Evolutionary conservation across 202 grass and related monocot genomes (phyloP).

Genomic region (Sporobolus alterniflorus): DNA sequence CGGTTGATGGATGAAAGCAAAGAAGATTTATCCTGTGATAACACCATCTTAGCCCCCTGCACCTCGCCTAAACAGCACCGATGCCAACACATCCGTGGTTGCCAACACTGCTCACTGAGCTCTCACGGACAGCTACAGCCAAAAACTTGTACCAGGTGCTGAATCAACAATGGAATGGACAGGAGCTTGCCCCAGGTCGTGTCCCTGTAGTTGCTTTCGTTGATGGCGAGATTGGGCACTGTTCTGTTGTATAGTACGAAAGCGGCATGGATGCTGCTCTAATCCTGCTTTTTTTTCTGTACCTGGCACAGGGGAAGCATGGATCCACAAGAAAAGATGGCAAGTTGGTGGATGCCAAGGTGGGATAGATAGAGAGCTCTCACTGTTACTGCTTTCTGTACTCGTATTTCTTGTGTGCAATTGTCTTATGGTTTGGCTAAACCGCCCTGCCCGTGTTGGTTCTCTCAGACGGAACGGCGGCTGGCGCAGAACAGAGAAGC

Average conservation of each 20-base stretch:
- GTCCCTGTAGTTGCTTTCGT: slow-evolving; percentile 19
- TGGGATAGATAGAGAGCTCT: slow-evolving; percentile 11
- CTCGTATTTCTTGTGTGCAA: slow-evolving; percentile 12
- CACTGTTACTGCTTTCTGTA: background rate
- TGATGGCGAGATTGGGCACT: slow-evolving; percentile 28
- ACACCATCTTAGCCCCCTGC: slow-evolving; percentile 17
- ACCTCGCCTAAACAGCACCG: slow-evolving; percentile 6
- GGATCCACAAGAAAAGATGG: slow-evolving; percentile 83
- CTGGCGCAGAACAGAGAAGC: slow-evolving; percentile 97
- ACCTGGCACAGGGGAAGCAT: slow-evolving; percentile 53
- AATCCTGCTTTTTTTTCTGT: slow-evolving; percentile 11
- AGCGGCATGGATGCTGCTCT: slow-evolving; percentile 10
- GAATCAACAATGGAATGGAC: slow-evolving; percentile 34
- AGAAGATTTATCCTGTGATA: slow-evolving; percentile 25
- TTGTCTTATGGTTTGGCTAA: background rate
- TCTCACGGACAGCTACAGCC: slow-evolving; percentile 54
- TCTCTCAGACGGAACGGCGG: slow-evolving; percentile 69
- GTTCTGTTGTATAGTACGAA: slow-evolving; percentile 36
- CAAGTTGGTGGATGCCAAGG: slow-evolving; percentile 83
- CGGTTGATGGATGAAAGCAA: slow-evolving; percentile 20
- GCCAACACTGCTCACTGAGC: slow-evolving; percentile 27
- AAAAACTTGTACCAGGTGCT: slow-evolving; percentile 22
- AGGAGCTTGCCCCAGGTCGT: slow-evolving; percentile 28
- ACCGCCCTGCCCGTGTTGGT: background rate
- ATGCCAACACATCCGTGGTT: background rate